Evolutionary conservation across 2,329 filamentous ascomycete species (phyloP).

Genomic region (Aspergillus luchuensis): DNA sequence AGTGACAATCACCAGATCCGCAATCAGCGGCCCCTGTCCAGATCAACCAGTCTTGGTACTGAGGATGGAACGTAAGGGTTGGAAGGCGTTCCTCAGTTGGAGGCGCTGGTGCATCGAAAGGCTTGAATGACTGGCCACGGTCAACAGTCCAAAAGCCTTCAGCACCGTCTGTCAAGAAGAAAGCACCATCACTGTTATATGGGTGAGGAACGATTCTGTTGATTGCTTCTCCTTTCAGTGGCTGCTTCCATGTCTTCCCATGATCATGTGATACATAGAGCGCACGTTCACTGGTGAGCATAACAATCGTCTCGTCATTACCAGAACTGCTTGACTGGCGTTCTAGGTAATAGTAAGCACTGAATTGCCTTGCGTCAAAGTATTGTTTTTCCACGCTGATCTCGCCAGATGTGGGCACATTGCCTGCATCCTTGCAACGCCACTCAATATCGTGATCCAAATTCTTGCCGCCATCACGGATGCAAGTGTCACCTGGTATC

Average conservation of each 20-base stretch:
- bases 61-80: conserved; percentile 78
- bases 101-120: conserved; percentile 69
- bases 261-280: conserved; percentile 81
- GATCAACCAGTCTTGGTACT: conserved; percentile 84
- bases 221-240: conserved; percentile 70
- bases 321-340: conserved; percentile 65
- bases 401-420: conserved; percentile 62
- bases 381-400: conserved; percentile 61
- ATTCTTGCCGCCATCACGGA: conserved; percentile 60
- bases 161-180: conserved; percentile 72
- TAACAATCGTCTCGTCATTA: conserved; percentile 72
- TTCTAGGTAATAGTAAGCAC: conserved; percentile 73
- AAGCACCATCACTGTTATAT: conserved; percentile 82
- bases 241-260: conserved; percentile 79
- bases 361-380: conserved; percentile 64
- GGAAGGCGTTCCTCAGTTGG: conserved; percentile 53
- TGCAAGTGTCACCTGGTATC: conserved; percentile 81
- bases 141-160: conserved; percentile 79
- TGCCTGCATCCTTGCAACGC: conserved; percentile 68
- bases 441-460: conserved; percentile 74
- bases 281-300: conserved; percentile 60
- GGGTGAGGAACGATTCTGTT: conserved; percentile 72
- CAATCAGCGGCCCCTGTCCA: conserved; percentile 78
- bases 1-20: conserved; percentile 66
- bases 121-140: conserved; percentile 71